phyloP scores from a whole-genome alignment of 108 stramenopile genomes.

The Cyclotella kingstonii region DNA sequence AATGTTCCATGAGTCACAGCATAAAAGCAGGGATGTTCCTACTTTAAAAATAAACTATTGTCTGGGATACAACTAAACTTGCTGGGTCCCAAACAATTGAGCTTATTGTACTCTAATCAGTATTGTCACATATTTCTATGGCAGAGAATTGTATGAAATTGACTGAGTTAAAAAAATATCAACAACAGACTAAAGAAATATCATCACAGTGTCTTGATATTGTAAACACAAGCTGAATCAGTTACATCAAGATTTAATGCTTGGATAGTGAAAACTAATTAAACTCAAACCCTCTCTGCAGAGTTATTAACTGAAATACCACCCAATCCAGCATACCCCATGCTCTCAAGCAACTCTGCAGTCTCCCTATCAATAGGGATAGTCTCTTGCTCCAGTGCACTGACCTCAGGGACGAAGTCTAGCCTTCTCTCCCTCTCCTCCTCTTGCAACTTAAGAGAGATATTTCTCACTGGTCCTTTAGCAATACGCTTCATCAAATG shows the following conservation, averaged over 20 bases:
- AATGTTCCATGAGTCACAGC: no score
- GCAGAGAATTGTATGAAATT: no score
- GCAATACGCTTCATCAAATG: slow-evolving; percentile 99
- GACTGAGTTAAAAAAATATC: no score
- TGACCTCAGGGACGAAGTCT: slow-evolving; percentile 99
- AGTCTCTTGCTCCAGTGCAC: slow-evolving; percentile 94
- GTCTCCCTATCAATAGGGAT: slow-evolving; percentile 97
- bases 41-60: no score
- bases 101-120: no score
- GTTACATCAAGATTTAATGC: background rate
- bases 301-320: slow-evolving; percentile 72
- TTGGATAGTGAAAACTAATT: background rate
- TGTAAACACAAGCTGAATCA: no score
- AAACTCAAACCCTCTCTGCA: slow-evolving; percentile 32
- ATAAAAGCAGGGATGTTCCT: no score
- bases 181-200: no score
- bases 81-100: no score
- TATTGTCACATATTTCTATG: no score
- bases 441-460: slow-evolving; percentile 99
- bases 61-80: no score
- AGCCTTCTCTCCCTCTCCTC: slow-evolving; percentile 99
- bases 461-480: slow-evolving; percentile 98
- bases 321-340: slow-evolving; percentile 82
- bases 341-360: slow-evolving; percentile 91
- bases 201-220: no score